Evolutionary conservation across 768 basidiomycete genomes (phyloP).

Genomic region (Symmetrospora coprosmae): DNA sequence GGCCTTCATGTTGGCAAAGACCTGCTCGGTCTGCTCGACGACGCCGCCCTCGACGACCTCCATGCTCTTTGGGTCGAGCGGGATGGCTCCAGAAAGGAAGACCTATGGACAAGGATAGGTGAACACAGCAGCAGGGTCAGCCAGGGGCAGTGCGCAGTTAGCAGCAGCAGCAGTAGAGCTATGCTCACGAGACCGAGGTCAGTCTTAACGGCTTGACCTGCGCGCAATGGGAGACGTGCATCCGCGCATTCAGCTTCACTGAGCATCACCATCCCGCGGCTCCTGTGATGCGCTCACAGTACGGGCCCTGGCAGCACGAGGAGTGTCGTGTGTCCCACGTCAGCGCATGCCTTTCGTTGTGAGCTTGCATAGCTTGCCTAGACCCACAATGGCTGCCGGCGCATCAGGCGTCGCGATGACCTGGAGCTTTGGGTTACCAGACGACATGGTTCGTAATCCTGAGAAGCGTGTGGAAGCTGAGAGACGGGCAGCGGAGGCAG

Average conservation of each 20-base stretch:
- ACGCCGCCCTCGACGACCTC: conserved; percentile 60
- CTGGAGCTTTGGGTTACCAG: too few species aligned
- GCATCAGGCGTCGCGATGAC: conserved; percentile 14
- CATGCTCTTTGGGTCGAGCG: conserved; percentile 58
- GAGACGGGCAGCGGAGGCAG: not conserved
- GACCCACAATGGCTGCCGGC: conserved; percentile 13
- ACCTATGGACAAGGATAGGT: too few species aligned
- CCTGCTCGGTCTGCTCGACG: conserved; percentile 66
- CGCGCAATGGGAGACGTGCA: not conserved
- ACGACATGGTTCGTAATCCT: not conserved
- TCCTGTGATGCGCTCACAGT: not conserved
- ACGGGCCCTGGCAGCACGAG: not conserved
- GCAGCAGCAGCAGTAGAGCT: not conserved
- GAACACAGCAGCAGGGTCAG: conserved; percentile 38
- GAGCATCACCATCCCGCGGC: not conserved
- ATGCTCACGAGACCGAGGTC: conserved; percentile 2
- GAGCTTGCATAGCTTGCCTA: not conserved
- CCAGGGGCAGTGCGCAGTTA: not conserved
- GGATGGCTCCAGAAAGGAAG: conserved; percentile 80
- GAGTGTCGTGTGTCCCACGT: too few species aligned
- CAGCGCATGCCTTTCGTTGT: too few species aligned
- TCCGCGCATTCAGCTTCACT: not conserved
- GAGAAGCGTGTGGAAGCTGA: not conserved
- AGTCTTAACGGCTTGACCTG: conserved; percentile 18
- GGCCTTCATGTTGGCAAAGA: conserved; percentile 67